Evolutionary conservation across 345 rosid species (phyloP).

Genomic region (Rhodomyrtus tomentosa): DNA sequence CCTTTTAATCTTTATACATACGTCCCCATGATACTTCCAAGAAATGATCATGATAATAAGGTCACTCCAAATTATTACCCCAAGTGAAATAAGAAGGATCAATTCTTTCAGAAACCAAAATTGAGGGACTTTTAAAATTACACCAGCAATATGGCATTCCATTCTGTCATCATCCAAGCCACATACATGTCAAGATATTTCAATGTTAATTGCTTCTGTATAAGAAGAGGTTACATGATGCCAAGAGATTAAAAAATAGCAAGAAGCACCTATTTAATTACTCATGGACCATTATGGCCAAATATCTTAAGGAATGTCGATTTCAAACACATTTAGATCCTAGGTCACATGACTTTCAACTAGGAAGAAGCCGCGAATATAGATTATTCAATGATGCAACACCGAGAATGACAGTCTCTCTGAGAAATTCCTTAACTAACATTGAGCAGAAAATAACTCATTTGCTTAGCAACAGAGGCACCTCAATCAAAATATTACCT

Average conservation of each 20-base stretch:
- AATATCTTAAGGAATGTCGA: background rate
- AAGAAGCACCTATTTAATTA: background rate
- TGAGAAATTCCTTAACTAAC: background rate
- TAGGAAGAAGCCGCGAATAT: background rate
- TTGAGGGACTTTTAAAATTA: background rate
- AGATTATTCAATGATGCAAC: background rate
- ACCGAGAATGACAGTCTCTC: background rate
- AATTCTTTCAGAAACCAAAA: background rate
- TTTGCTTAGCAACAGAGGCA: background rate
- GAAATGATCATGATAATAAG: background rate
- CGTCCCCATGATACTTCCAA: background rate
- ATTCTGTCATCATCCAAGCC: background rate
- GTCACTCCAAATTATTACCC: background rate
- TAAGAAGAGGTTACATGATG: background rate
- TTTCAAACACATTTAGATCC: background rate
- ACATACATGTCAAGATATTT: background rate
- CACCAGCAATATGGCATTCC: background rate
- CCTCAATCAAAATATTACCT: conserved; percentile 33
- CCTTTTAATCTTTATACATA: background rate
- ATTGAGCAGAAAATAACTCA: background rate
- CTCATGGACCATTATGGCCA: background rate
- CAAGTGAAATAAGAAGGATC: background rate
- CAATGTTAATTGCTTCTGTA: background rate
- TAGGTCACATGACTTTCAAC: background rate
- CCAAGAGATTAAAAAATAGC: background rate